Evolutionary conservation across 805 yeast species (phyloP).

Genomic region (Candida schatavii): DNA sequence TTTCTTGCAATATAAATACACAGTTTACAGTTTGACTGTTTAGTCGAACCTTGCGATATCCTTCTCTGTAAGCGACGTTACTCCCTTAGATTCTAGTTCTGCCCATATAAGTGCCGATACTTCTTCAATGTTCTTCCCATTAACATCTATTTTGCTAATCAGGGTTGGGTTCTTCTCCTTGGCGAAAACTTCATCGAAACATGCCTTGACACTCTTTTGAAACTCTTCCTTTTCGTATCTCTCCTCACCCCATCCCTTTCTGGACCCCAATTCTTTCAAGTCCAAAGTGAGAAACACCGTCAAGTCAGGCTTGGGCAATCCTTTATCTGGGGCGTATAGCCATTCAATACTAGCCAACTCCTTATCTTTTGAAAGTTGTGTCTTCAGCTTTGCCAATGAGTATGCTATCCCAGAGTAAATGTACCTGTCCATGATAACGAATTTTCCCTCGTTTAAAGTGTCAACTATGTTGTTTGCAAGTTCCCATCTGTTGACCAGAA

Average conservation of each 20-base stretch:
- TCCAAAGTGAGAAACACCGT: conserved; percentile 71
- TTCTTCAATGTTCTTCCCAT: conserved; percentile 51
- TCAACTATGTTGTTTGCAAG: conserved; percentile 44
- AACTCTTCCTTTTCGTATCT: conserved; percentile 76
- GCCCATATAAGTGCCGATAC: conserved; percentile 51
- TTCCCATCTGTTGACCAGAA: conserved; percentile 97
- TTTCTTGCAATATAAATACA: no score
- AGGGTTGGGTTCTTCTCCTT: conserved; percentile 10
- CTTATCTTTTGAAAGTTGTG: conserved; percentile 8
- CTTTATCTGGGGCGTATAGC: conserved; percentile 80
- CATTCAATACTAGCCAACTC: conserved; percentile 53
- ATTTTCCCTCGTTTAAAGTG: conserved; percentile 49
- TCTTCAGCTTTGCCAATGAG: conserved; percentile 70
- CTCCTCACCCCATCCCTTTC: conserved; percentile 93
- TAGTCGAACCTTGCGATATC: conserved; percentile 9
- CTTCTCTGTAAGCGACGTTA: conserved; percentile 10
- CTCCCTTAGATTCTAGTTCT: conserved; percentile 11
- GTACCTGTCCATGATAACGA: conserved; percentile 79
- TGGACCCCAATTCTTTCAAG: conserved; percentile 36
- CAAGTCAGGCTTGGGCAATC: conserved; percentile 83
- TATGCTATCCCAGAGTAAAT: conserved; percentile 93
- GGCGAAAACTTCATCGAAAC: conserved; percentile 50
- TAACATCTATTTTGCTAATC: conserved; percentile 52
- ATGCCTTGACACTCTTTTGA: conserved; percentile 65
- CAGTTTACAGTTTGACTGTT: no score